Conservation (phyloP, 1,139 yeast genomes). For the Debaryomyces sp. region DNA sequence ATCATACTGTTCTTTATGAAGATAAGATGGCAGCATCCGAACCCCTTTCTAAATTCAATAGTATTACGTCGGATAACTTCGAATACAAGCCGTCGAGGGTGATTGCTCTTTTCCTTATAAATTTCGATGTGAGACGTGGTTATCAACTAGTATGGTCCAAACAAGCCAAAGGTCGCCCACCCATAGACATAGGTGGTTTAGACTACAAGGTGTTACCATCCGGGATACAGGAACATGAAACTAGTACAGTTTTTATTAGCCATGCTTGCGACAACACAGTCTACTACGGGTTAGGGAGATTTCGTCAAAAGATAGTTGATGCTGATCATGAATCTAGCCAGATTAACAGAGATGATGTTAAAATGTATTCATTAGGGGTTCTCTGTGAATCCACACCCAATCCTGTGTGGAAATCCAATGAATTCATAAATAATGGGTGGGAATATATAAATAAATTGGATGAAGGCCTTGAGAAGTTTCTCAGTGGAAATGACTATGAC, state of each 20-base stretch:
- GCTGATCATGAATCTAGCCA: slow-evolving; percentile 15
- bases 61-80: slow-evolving; percentile 3
- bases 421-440: slow-evolving; percentile 55
- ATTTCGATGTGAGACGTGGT: slow-evolving; percentile 67
- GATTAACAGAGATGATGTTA: slow-evolving; percentile 53
- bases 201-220: slow-evolving; percentile 83
- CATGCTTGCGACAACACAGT: slow-evolving; percentile 30
- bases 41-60: slow-evolving; percentile 5
- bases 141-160: slow-evolving; percentile 61
- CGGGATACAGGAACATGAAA: slow-evolving; percentile 68
- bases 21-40: slow-evolving; percentile 1
- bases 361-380: slow-evolving; percentile 68
- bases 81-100: slow-evolving; percentile 30
- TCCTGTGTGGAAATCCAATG: slow-evolving; percentile 55
- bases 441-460: slow-evolving; percentile 55
- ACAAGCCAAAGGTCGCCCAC: slow-evolving; percentile 18
- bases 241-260: slow-evolving; percentile 47
- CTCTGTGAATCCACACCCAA: slow-evolving; percentile 47
- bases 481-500: slow-evolving; percentile 23
- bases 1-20: background rate
- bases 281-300: slow-evolving; percentile 43
- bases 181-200: slow-evolving; percentile 37
- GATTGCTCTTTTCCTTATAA: slow-evolving; percentile 57
- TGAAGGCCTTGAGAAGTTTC: slow-evolving; percentile 39
- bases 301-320: slow-evolving; percentile 29